Conservation (phyloP, 352 stramenopile genomes). For the Phytophthora pistaciae region DNA sequence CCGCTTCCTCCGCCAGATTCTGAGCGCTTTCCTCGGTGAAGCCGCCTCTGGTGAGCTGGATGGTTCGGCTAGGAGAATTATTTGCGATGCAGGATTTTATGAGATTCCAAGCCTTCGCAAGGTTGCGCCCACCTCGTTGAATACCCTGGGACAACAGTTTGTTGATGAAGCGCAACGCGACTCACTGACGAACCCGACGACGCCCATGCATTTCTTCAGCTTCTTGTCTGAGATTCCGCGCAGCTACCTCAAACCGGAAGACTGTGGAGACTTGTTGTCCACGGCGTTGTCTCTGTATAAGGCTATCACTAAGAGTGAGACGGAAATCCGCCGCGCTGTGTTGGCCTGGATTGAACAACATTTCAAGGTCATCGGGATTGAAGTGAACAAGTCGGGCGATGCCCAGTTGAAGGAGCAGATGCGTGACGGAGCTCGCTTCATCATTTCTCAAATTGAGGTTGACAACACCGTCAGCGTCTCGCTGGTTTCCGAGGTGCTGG, state of each 20-base stretch:
- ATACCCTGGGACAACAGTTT: constrained; percentile 28
- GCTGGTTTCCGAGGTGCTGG: constrained; percentile 42
- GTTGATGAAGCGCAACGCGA: constrained; percentile 25
- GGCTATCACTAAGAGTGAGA: constrained; percentile 15
- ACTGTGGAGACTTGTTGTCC: constrained; percentile 34
- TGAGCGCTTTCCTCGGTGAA: constrained; percentile 48
- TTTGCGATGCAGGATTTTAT: constrained; percentile 85
- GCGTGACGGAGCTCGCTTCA: constrained; percentile 23
- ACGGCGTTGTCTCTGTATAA: constrained; percentile 35
- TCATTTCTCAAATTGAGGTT: constrained; percentile 32
- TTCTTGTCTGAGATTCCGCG: constrained; percentile 46
- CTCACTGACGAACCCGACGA: constrained; percentile 14
- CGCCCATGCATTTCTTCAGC: constrained; percentile 31
- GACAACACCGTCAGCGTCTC: constrained; percentile 21
- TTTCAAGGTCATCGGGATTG: constrained; percentile 31
- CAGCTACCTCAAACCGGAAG: constrained; percentile 41
- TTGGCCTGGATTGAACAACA: constrained; percentile 40
- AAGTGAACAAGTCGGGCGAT: constrained; percentile 18
- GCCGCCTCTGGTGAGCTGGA: constrained; percentile 18
- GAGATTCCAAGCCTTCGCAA: constrained; percentile 67
- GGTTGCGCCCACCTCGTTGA: constrained; percentile 52
- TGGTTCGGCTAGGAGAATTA: constrained; percentile 47
- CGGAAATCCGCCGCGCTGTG: constrained; percentile 24
- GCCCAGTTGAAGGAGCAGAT: constrained; percentile 15
- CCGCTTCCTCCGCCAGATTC: constrained; percentile 43